Evolutionary conservation across 2,329 filamentous ascomycete species (phyloP), one percentile per base, ranked within the genome.

Genomic region (Aureobasidium sp.): DNA sequence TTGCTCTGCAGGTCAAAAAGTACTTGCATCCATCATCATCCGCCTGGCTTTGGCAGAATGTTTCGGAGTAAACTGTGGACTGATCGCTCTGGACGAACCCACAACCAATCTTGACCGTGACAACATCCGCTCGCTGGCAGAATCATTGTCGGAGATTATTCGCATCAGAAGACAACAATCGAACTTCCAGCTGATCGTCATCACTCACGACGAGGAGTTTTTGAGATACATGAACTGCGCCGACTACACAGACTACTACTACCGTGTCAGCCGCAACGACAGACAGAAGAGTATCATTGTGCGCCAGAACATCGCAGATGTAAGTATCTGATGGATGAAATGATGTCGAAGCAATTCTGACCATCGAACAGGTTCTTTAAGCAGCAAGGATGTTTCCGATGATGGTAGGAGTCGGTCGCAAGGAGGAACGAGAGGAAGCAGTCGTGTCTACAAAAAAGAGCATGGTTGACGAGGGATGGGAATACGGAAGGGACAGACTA

Each of bases 121-220:
- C 78, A 99, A 99, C 75, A 97, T 97, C 75, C 87, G 88, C 65
- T 90, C 90, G 64, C 82, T 99, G 47, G 94, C 94, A 9, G 83
- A 88, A 73, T 90, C 89, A 51, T 77, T 99, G 69, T 88, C 94
- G 70, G 84, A 87, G 69, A 96, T 99, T 71, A 97, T 99, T 76
- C 83, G 88, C 69, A 79, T 87, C 17, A 86, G 95, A 8, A 85
- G 89, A 73, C 85, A 87, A 65, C 94, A 99, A 80, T 84, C 86
- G 62, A 99, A 99, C 74, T 97, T 99, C 76, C 95, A 99, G 79
- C 84, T 99, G 62, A 94, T 99, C 71, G 90, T 99, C 70, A 99
- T 99, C 74, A 99, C 94, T 5, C 94, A 99, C 80, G 94, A 99
- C 76, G 95, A 97, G 77, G 91, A 96, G 70, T 99, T 99, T 70